Percentiles rank a stretch among this genome's conserved stretches.
Conservation (phyloP, 495 filamentous ascomycete genomes). For the Stereocaulon alpinum region DNA sequence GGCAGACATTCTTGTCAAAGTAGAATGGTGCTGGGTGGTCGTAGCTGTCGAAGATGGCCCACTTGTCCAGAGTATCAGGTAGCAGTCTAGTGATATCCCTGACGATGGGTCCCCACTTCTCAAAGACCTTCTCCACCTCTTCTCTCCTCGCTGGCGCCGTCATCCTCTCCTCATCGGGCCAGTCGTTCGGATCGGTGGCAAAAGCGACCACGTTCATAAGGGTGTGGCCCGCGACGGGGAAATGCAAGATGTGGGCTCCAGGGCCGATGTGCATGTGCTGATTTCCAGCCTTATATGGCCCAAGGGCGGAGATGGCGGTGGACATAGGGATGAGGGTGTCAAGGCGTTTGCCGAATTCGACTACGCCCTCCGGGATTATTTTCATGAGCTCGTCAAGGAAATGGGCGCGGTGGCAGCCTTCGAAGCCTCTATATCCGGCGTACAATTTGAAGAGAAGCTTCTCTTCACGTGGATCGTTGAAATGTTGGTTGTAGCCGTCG, state of each 20-base stretch:
- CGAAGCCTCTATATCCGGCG: slow-evolving; percentile 30
- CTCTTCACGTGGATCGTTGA: slow-evolving; percentile 14
- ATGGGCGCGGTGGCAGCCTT: slow-evolving; percentile 43
- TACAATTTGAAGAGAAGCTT: slow-evolving; percentile 25
- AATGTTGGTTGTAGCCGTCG: slow-evolving; percentile 29
- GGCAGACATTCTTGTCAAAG: slow-evolving; percentile 29
- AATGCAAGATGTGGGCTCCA: slow-evolving; percentile 35
- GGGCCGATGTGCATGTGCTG: slow-evolving; percentile 37
- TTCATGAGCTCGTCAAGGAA: slow-evolving; percentile 48
- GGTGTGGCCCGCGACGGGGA: slow-evolving; percentile 31
- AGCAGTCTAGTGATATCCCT: slow-evolving; percentile 33
- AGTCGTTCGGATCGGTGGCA: slow-evolving; percentile 30
- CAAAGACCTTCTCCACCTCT: slow-evolving; percentile 27
- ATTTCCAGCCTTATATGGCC: slow-evolving; percentile 31
- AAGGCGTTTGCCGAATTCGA: slow-evolving; percentile 34
- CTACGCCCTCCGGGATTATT: slow-evolving; percentile 37
- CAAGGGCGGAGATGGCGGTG: slow-evolving; percentile 30
- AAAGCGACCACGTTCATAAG: slow-evolving; percentile 42
- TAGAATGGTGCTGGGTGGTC: slow-evolving; percentile 36
- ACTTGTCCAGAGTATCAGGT: slow-evolving; percentile 39
- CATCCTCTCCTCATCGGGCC: slow-evolving; percentile 28
- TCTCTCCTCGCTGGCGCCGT: slow-evolving; percentile 19
- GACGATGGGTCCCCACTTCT: slow-evolving; percentile 31
- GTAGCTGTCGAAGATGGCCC: slow-evolving; percentile 45
- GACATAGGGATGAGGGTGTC: slow-evolving; percentile 39